These are phyloP conservation scores for Blastomyces emzantsi DNA, from an alignment of 2,329 filamentous ascomycete species.

Conservation along the genomic window DNA sequence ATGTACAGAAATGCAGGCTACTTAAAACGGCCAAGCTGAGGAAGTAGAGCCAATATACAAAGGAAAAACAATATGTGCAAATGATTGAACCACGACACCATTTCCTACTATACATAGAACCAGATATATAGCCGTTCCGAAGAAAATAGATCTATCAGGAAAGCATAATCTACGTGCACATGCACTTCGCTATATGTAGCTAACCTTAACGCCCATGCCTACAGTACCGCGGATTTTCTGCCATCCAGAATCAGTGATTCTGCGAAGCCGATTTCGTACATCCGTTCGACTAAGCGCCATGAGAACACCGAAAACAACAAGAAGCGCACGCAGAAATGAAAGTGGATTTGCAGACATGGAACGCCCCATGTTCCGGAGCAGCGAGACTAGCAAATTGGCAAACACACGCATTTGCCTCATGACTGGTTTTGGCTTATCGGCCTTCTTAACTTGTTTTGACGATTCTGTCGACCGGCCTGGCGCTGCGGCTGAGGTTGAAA, in stretches of 20 bases:
- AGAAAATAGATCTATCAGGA: not conserved
- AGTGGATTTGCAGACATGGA: conserved; percentile 48
- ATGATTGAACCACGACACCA: not conserved
- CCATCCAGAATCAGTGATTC: conserved; percentile 62
- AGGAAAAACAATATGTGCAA: not conserved
- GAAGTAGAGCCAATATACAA: not conserved
- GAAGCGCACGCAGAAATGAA: conserved; percentile 53
- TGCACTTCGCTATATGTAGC: conserved; percentile 61
- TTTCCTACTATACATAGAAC: not conserved
- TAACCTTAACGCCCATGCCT: conserved; percentile 96
- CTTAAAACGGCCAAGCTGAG: not conserved
- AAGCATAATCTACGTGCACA: not conserved
- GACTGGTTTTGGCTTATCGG: conserved; percentile 25
- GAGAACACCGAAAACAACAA: conserved; percentile 71
- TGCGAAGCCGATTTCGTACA: conserved; percentile 63
- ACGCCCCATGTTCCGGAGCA: conserved; percentile 43
- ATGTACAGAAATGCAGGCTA: not conserved
- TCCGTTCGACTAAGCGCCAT: conserved; percentile 66
- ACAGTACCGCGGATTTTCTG: conserved; percentile 73
- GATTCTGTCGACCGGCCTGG: conserved; percentile 21
- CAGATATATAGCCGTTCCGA: not conserved
- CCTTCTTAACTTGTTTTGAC: conserved; percentile 33
- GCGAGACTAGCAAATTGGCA: conserved; percentile 40
- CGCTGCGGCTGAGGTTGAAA: conserved; percentile 23
- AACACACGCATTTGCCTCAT: conserved; percentile 36